Evolutionary conservation across 2,329 filamentous ascomycete genomes (phyloP).

Genomic region (Fusarium burgessii): DNA sequence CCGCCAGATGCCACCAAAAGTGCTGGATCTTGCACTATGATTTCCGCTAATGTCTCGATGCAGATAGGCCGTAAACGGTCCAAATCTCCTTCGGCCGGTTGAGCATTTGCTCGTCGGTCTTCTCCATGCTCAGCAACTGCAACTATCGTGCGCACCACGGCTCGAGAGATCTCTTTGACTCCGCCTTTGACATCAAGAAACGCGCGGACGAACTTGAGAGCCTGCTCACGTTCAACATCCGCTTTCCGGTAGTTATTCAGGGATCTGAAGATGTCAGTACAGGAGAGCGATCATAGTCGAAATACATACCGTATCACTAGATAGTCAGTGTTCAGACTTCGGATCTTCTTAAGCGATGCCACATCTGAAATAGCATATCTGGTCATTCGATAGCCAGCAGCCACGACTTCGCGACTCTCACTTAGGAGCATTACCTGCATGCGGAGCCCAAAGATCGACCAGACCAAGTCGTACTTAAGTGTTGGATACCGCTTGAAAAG

Average conservation of each 20-base stretch:
- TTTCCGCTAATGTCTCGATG: conserved; percentile 91
- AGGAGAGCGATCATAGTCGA: no score
- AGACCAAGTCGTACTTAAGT: conserved; percentile 95
- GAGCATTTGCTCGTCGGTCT: conserved; percentile 85
- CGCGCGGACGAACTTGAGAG: conserved; percentile 93
- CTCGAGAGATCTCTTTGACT: conserved; percentile 85
- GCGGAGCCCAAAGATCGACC: conserved; percentile 92
- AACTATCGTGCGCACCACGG: conserved; percentile 88
- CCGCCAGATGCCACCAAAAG: conserved; percentile 87
- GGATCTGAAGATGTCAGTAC: conserved; percentile 63
- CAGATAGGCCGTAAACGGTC: conserved; percentile 91
- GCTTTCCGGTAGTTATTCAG: conserved; percentile 96
- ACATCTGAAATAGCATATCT: conserved; percentile 95
- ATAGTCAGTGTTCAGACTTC: conserved; percentile 89
- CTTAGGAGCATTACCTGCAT: conserved; percentile 97
- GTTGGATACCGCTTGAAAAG: conserved; percentile 94
- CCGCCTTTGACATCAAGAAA: conserved; percentile 97
- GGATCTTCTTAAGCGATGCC: conserved; percentile 88
- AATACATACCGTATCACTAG: conserved; percentile 77
- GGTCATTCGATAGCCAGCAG: conserved; percentile 92
- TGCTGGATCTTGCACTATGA: conserved; percentile 86
- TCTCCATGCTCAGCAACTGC: conserved; percentile 90
- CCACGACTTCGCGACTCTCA: conserved; percentile 94
- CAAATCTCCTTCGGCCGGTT: conserved; percentile 74
- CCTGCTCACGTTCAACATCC: conserved; percentile 97